Evolutionary conservation across 2,329 filamentous ascomycete species (phyloP), one percentile per base, ranked within the genome.

Genomic region (Botrytis hyacinthi): DNA sequence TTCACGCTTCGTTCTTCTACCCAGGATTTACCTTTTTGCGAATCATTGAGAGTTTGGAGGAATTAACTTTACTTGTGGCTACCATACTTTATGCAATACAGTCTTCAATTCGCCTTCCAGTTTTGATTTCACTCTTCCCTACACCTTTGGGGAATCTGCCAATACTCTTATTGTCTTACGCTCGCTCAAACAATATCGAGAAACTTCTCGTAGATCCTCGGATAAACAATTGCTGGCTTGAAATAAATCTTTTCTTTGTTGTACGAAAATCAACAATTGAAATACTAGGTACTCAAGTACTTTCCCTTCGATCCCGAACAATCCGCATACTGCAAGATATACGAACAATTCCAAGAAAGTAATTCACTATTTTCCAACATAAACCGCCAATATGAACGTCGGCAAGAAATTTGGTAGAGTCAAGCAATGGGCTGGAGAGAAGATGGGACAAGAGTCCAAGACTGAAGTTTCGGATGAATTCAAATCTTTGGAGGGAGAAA

Each of bases 401-500:
- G 81, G 79, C 84, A 97, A 97, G 87, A 97, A 97, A 82, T 90
- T 98, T 82, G 95, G 95, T 84, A 92, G 95, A 81, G 91, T 97
- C 86, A 97, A 95, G 86, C 95, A 98, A 91, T 98, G 95, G 95
- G 94, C 95, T 54, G 94, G 94, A 78, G 95, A 98, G 85, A 93
- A 95, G 84, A 97, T 98, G 93, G 95, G 95, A 79, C 90, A 89
- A 77, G 95, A 98, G 84, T 88, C 91, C 84, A 96, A 94, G 85
- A 98, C 95, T 16, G 90, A 87, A 81, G 90, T 94, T 76, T 92
- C 93, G 0, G 94, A 98, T 70, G 92, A 98, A 80, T 98, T 98
- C 88, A 97, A 93, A 84, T 88, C 89, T 74, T 85, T 98, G 79
- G 95, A 98, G 84, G 86, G 89, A 72, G 95, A 98, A 84, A 98